Evolutionary conservation across 352 stramenopile species (phyloP), one percentile per base, ranked within the genome.

Genomic region (Phytophthora melonis): DNA sequence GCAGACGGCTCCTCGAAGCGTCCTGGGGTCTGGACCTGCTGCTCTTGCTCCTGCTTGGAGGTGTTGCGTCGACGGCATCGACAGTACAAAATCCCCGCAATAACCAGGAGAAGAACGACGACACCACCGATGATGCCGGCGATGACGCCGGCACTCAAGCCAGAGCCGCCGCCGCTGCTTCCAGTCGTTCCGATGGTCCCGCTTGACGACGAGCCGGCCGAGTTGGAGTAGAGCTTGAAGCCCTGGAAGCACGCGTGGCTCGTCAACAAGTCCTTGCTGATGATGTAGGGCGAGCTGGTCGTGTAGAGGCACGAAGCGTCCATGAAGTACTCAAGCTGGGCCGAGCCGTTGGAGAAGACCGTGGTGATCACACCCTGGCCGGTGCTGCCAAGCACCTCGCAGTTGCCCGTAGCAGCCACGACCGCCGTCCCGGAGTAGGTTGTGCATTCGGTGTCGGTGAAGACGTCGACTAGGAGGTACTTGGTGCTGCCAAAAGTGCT

Each of bases 201-300:
- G 30, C 16, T 68, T 7, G 52, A 62, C 6, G 58, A 45, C 2
- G 65, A 69, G 13, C 70, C 65, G 43, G 54, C 70, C 58, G 58
- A 52, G 47, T 77, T 77, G 13, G 70, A 77, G 47, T 74, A 77
- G 54, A 77, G 50, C 41, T 77, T 74, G 53, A 66, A 70, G 1
- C 64, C 70, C 32, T 66, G 49, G 21, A 70, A 69, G 27, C 70
- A 77, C 52, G 70, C 41, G 53, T 77, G 70, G 9, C 58, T 77
- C 18, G 70, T 66, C 10, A 77, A 18, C 10, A 77, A 27, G n/a
- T 74, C 65, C 27, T 69, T 58, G 45, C 45, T 74, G 34, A 77
- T 68, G 3, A 55, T 32, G 65, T 77, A 77, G 5, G 58, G 34
- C 11, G 65, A 66, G 36, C 19, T 63, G 43, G 63, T 54, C 34